Conservation (phyloP, 2,329 filamentous ascomycete genomes). For the Xylogone sp. region DNA sequence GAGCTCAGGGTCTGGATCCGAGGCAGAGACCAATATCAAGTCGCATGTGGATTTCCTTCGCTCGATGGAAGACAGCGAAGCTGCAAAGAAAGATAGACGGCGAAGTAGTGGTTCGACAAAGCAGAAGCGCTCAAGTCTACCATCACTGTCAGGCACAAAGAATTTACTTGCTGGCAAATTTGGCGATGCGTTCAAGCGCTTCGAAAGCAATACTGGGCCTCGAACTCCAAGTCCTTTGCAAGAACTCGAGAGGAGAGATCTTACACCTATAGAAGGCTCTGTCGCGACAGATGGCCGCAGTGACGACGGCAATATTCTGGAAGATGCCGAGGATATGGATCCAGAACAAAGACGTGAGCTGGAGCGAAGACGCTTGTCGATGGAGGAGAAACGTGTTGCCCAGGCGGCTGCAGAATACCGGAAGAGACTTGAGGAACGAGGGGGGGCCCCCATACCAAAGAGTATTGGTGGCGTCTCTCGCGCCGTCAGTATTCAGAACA, state of each 20-base stretch:
- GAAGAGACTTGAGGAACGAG: conserved; percentile 63
- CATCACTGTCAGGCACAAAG: conserved; percentile 68
- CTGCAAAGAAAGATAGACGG: conserved; percentile 47
- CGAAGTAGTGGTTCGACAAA: conserved; percentile 47
- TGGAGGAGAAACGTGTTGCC: conserved; percentile 88
- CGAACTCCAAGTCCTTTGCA: conserved; percentile 40
- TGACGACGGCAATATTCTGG: conserved; percentile 61
- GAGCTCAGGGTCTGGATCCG: conserved; percentile 19
- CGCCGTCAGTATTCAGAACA: conserved; percentile 85
- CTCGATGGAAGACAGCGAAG: conserved; percentile 64
- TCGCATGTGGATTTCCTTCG: conserved; percentile 83
- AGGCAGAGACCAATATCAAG: conserved; percentile 59
- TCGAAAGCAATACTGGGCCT: conserved; percentile 56
- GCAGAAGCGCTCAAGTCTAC: conserved; percentile 71
- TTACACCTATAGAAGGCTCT: conserved; percentile 70
- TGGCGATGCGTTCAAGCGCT: conserved; percentile 88
- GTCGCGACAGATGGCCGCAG: conserved; percentile 67
- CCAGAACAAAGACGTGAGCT: conserved; percentile 89
- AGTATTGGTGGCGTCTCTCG: conserved; percentile 57
- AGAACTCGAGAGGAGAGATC: conserved; percentile 36
- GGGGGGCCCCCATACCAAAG: conserved; percentile 46
- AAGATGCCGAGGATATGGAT: conserved; percentile 68
- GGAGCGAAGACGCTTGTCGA: conserved; percentile 73
- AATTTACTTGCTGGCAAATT: conserved; percentile 84
- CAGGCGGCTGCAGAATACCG: conserved; percentile 87